A percentile compares a stretch with the other conserved stretches of the same genome.
Evolutionary conservation across 495 filamentous ascomycete genomes (phyloP).

Genomic region (Penicillium turbatum): DNA sequence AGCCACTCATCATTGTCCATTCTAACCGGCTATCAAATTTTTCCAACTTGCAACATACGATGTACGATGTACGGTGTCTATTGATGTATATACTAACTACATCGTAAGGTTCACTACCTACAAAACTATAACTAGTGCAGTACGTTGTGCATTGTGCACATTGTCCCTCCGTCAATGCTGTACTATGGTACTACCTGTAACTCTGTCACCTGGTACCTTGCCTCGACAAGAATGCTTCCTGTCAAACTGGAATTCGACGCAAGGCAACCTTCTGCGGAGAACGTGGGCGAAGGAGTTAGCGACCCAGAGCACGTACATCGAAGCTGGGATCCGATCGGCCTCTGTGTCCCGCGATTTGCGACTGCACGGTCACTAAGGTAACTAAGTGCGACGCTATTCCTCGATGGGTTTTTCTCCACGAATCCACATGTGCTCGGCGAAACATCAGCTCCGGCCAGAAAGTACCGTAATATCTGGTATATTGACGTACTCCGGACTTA

Average conservation of each 20-base stretch:
- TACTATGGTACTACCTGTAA: neutral
- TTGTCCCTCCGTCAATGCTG: neutral
- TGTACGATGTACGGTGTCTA: too few relatives aligned
- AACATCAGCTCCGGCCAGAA: conserved; percentile 6
- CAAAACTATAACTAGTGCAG: neutral
- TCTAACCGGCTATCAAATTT: neutral
- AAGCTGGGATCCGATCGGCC: neutral
- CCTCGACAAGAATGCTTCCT: neutral
- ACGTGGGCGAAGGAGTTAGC: neutral
- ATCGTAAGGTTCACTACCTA: too few relatives aligned
- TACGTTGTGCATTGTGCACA: neutral
- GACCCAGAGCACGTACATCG: neutral
- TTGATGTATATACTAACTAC: too few relatives aligned
- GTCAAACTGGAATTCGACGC: neutral
- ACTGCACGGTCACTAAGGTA: conserved; percentile 7
- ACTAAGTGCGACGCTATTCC: conserved; percentile 20
- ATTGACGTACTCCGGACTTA: neutral
- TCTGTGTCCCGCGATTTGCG: conserved; percentile 16
- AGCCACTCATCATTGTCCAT: neutral
- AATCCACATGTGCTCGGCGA: conserved; percentile 18
- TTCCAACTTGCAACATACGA: too few relatives aligned
- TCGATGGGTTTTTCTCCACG: conserved; percentile 12
- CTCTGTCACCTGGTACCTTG: neutral
- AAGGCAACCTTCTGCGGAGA: neutral
- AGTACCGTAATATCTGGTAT: neutral